A percentile compares a stretch with the other conserved stretches of the same genome.
These are phyloP conservation scores for Volutella citrinella DNA, from an alignment of 2,329 filamentous ascomycete genomes.

Conservation along the genomic window DNA sequence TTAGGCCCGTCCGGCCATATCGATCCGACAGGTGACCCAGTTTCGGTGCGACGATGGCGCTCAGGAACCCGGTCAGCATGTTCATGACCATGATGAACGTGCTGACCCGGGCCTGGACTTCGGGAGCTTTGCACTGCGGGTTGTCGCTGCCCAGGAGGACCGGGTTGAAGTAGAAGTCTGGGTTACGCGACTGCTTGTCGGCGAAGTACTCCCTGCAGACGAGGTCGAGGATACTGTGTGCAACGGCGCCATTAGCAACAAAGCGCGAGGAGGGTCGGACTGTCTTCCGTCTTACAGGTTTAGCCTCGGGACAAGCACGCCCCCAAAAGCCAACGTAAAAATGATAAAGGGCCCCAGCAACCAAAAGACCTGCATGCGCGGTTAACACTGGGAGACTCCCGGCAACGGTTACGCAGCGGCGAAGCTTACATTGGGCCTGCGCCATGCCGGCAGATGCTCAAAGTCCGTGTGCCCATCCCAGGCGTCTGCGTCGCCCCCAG, in stretches of 20 bases:
- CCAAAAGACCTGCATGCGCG: constrained; percentile 66
- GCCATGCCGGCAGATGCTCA: constrained; percentile 59
- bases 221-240: constrained; percentile 65
- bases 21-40: constrained; percentile 84
- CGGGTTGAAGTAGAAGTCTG: constrained; percentile 58
- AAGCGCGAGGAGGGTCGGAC: too few species aligned
- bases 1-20: constrained; percentile 72
- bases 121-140: constrained; percentile 74
- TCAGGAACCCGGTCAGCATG: constrained; percentile 71
- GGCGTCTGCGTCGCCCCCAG: constrained; percentile 15
- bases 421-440: constrained; percentile 55
- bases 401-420: constrained; percentile 1
- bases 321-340: constrained; percentile 83
- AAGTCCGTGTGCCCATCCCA: constrained; percentile 59
- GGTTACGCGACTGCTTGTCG: constrained; percentile 58
- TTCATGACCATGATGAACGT: constrained; percentile 75
- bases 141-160: constrained; percentile 69
- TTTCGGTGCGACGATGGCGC: constrained; percentile 77
- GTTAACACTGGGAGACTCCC: constrained; percentile 18
- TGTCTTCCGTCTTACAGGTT: constrained; percentile 57
- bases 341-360: constrained; percentile 76
- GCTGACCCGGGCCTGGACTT: constrained; percentile 74
- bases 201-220: constrained; percentile 82
- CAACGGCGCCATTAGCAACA: too few species aligned
- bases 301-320: constrained; percentile 79